Conservation (phyloP, 1,139 yeast species). For the Yamadazyma triangularis region DNA sequence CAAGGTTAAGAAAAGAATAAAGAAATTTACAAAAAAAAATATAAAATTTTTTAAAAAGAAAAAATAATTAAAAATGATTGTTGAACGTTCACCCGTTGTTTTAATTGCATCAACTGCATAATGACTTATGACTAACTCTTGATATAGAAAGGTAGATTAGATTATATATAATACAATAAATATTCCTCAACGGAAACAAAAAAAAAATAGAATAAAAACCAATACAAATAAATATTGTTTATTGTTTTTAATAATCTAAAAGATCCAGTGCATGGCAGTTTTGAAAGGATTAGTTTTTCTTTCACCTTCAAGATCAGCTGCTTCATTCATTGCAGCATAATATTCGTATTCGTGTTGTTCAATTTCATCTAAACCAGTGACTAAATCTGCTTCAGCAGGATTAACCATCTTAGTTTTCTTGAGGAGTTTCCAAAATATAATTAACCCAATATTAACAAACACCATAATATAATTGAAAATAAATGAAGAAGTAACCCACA, state of each 20-base stretch:
- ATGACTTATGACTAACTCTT: too few species aligned
- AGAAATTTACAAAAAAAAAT: too few species aligned
- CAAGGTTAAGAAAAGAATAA: too few species aligned
- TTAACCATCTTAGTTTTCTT: constrained; percentile 19
- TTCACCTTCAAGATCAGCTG: background rate
- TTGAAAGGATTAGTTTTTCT: background rate
- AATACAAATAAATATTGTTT: background rate
- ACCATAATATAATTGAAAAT: constrained; percentile 36
- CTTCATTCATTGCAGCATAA: background rate
- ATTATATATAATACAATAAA: constrained; percentile 21
- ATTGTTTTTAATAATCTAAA: too few species aligned
- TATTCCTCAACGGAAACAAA: constrained; percentile 59
- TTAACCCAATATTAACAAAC: constrained; percentile 22
- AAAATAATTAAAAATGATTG: too few species aligned
- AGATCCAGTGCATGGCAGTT: background rate
- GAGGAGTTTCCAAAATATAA: constrained; percentile 22
- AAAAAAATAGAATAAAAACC: constrained; percentile 31
- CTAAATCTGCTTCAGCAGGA: constrained; percentile 27
- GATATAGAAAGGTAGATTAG: too few species aligned
- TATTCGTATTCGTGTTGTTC: constrained; percentile 36
- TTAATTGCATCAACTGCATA: constrained; percentile 49
- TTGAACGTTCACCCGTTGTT: too few species aligned
- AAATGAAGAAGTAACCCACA: constrained; percentile 27
- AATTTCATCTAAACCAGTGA: constrained; percentile 30
- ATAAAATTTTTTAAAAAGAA: too few species aligned